Evolutionary conservation across 345 rosid species (phyloP).

Genomic region (Syzygium aromaticum): DNA sequence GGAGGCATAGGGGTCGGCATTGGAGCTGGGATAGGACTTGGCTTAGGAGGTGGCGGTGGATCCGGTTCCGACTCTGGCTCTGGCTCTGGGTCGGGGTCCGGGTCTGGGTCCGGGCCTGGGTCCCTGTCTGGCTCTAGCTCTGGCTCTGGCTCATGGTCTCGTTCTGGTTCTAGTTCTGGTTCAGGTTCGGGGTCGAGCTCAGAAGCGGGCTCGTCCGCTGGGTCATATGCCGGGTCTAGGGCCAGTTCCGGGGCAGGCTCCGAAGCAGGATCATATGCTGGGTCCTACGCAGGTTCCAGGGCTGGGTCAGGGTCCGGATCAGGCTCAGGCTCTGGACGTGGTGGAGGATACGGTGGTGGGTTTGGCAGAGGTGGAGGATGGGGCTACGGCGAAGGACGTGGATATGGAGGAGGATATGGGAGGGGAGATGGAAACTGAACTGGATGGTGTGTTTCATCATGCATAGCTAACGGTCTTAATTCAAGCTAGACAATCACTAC

Average conservation of each 20-base stretch:
- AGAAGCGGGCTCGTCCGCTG: slow-evolving; percentile 8
- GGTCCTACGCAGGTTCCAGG: slow-evolving; percentile 6
- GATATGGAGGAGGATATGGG: neutral
- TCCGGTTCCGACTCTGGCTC: neutral
- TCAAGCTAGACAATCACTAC: too few species aligned
- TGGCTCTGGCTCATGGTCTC: slow-evolving; percentile 8
- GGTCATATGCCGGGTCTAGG: slow-evolving; percentile 6
- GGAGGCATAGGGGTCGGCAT: slow-evolving; percentile 69
- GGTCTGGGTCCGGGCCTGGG: neutral
- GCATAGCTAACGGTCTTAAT: neutral
- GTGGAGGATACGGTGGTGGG: neutral
- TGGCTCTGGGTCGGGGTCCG: neutral
- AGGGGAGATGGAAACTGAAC: neutral
- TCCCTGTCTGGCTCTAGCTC: slow-evolving; percentile 1
- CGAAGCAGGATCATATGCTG: slow-evolving; percentile 15
- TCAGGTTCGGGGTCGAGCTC: slow-evolving; percentile 12
- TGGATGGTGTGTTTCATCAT: neutral
- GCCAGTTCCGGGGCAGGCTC: slow-evolving; percentile 10
- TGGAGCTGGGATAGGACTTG: slow-evolving; percentile 61
- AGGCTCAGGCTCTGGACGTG: neutral
- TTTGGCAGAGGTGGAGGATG: neutral
- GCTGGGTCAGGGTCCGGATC: slow-evolving; percentile 12
- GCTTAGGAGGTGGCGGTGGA: slow-evolving; percentile 49
- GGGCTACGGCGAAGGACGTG: neutral
- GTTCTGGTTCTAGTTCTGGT: neutral